Evolutionary conservation across 208 protist species (phyloP).

Genomic region (Acanthamoeba quina): DNA sequence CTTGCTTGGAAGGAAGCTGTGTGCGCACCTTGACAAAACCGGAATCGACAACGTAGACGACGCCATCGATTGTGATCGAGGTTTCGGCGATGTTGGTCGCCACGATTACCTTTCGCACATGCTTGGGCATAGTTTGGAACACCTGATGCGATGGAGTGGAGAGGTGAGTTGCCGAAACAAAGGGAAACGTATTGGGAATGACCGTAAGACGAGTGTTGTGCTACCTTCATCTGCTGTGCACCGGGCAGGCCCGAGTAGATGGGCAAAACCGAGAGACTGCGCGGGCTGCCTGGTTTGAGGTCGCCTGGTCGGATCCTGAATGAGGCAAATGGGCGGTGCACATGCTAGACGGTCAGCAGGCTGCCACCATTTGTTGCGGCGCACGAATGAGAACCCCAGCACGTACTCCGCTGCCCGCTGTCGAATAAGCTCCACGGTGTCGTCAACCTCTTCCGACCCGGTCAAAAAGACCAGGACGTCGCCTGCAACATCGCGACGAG

Average conservation of each 20-base stretch:
- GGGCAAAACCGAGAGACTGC: slow-evolving; percentile 76
- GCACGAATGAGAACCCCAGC: background rate
- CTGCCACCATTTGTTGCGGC: background rate
- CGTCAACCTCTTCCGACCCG: slow-evolving; percentile 91
- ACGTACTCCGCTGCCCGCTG: slow-evolving; percentile 44
- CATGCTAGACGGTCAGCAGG: background rate
- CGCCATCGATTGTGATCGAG: slow-evolving; percentile 91
- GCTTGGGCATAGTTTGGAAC: slow-evolving; percentile 74
- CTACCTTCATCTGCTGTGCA: slow-evolving; percentile 79
- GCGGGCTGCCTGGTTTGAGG: background rate
- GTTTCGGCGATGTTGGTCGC: slow-evolving; percentile 93
- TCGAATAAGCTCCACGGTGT: slow-evolving; percentile 26
- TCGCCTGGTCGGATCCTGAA: slow-evolving; percentile 17
- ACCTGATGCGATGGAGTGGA: slow-evolving; percentile 49
- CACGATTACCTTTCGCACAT: slow-evolving; percentile 88
- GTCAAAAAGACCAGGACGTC: slow-evolving; percentile 91
- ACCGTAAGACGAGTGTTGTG: background rate
- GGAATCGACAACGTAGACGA: slow-evolving; percentile 93
- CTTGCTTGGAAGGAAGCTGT: background rate
- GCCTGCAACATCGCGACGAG: slow-evolving; percentile 56
- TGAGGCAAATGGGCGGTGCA: background rate
- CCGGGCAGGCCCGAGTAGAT: slow-evolving; percentile 82
- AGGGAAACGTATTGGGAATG: background rate
- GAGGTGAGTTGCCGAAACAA: background rate
- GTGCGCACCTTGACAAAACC: slow-evolving; percentile 88